A percentile compares a stretch with the other conserved stretches of the same genome.
Evolutionary conservation across 352 stramenopile species (phyloP).

Genomic region (Pythium aristosporum): DNA sequence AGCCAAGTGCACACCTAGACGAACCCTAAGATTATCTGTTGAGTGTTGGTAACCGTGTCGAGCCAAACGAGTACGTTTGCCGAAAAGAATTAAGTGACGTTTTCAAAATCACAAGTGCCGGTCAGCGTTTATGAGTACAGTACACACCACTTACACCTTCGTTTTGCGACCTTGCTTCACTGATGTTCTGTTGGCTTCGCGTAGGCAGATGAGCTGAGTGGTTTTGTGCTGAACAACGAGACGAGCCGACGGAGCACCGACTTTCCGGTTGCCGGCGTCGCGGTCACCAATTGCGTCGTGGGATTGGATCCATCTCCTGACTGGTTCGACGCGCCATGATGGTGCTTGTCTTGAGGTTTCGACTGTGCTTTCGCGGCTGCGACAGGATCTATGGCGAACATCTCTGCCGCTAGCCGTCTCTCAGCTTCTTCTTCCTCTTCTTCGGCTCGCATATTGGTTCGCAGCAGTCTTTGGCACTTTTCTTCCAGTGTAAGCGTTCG

Average conservation of each 20-base stretch:
- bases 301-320: neutral
- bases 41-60: conserved; percentile 4
- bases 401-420: conserved; percentile 18
- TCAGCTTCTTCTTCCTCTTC: conserved; percentile 32
- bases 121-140: neutral
- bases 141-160: neutral
- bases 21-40: conserved; percentile 6
- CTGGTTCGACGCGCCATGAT: neutral
- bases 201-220: neutral
- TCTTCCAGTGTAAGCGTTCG: conserved; percentile 28
- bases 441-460: conserved; percentile 32
- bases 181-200: neutral
- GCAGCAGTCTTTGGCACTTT: conserved; percentile 27
- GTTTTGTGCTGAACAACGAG: neutral
- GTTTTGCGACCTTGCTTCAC: neutral
- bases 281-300: neutral
- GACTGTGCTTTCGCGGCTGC: conserved; percentile 12
- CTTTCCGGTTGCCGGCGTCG: neutral
- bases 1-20: conserved; percentile 18
- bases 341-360: neutral
- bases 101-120: neutral
- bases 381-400: conserved; percentile 24
- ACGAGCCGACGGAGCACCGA: conserved; percentile 9
- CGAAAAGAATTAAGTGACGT: neutral
- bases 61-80: neutral